phyloP scores from a whole-genome alignment of 23 red algal genomes.

The Gracilaria domingensis region DNA sequence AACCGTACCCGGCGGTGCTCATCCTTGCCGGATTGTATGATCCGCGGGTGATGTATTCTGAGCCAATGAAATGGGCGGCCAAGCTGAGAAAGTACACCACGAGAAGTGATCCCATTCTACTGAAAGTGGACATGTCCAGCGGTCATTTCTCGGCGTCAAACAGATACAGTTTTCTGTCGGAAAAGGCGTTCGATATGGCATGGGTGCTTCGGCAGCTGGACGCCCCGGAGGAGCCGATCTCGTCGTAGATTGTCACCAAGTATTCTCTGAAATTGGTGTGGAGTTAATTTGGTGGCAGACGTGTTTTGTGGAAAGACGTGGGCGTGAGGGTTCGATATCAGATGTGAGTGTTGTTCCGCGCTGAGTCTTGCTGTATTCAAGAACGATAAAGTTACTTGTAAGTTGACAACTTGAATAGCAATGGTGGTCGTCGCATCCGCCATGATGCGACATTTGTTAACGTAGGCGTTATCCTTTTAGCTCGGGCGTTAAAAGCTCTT shows the following conservation, averaged over 20 bases:
- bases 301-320: no score
- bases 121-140: slow-evolving; percentile 77
- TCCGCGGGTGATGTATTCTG: slow-evolving; percentile 88
- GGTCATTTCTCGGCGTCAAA: slow-evolving; percentile 87
- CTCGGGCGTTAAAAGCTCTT: no score
- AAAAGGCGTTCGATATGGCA: slow-evolving; percentile 78
- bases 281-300: neutral
- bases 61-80: slow-evolving; percentile 81
- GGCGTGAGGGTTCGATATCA: no score
- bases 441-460: no score
- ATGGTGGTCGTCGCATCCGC: no score
- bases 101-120: slow-evolving; percentile 62
- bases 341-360: no score
- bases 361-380: no score
- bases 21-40: slow-evolving; percentile 83
- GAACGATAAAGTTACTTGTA: no score
- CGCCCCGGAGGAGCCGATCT: slow-evolving; percentile 20
- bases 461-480: no score
- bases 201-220: slow-evolving; percentile 68
- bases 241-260: neutral
- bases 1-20: slow-evolving; percentile 84
- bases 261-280: neutral
- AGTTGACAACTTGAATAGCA: no score
- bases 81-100: slow-evolving; percentile 77
- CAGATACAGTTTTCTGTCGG: slow-evolving; percentile 68